Evolutionary conservation across 2,329 filamentous ascomycete species (phyloP).

Genomic region (Knufia petricola): DNA sequence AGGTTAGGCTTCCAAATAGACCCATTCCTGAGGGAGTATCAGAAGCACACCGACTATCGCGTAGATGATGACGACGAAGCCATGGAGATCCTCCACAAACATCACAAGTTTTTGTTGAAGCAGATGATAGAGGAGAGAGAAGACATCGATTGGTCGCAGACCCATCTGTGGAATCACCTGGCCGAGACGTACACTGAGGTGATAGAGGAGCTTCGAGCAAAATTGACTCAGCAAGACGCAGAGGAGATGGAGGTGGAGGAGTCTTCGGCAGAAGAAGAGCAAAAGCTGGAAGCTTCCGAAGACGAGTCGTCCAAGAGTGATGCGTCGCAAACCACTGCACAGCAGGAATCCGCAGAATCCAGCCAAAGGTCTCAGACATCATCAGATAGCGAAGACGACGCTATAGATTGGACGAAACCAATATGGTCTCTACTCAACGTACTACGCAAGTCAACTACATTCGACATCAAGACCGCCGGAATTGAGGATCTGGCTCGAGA

Average conservation of each 20-base stretch:
- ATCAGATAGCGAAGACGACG: constrained; percentile 11
- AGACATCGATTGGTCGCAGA: constrained; percentile 36
- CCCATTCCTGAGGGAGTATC: constrained; percentile 21
- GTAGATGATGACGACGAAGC: constrained; percentile 37
- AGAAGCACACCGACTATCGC: constrained; percentile 23
- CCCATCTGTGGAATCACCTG: constrained; percentile 36
- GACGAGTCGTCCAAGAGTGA: constrained; percentile 19
- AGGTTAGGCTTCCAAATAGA: constrained; percentile 20
- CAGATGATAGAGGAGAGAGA: constrained; percentile 40
- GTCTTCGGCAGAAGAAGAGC: constrained; percentile 13
- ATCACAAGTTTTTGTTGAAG: constrained; percentile 37
- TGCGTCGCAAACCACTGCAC: background rate
- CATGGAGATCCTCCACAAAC: constrained; percentile 37
- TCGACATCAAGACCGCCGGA: constrained; percentile 22
- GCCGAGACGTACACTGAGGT: constrained; percentile 30
- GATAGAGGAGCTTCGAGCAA: constrained; percentile 16
- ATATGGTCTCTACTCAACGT: constrained; percentile 23
- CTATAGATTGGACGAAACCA: constrained; percentile 20
- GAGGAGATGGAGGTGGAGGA: constrained; percentile 3
- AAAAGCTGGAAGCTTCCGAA: constrained; percentile 24
- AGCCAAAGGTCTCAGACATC: constrained; percentile 10
- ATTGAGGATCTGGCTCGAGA: constrained; percentile 21
- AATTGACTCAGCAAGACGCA: background rate
- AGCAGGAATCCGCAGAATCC: background rate
- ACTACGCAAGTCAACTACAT: constrained; percentile 21